These are phyloP conservation scores for Alternaria infectoria DNA, from an alignment of 2,329 filamentous ascomycete genomes.

Conservation along the genomic window DNA sequence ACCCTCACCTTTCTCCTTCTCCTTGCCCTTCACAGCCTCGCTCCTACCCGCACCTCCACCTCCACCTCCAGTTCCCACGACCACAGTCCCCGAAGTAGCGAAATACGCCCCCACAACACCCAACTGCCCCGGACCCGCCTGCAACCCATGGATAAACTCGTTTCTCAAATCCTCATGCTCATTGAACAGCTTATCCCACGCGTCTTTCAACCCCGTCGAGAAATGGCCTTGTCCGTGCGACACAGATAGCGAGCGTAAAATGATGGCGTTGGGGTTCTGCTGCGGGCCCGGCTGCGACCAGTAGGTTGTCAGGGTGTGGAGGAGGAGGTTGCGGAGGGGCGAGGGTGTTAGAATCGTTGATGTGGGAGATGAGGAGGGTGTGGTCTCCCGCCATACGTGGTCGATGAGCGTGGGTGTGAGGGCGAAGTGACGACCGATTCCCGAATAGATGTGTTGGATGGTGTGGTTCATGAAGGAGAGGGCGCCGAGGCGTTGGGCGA, in stretches of 20 bases:
- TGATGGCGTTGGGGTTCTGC: background rate
- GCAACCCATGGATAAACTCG: conserved; percentile 20
- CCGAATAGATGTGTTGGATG: conserved; percentile 12
- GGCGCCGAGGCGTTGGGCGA: conserved; percentile 18
- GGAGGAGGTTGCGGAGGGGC: conserved; percentile 15
- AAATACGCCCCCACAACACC: conserved; percentile 7
- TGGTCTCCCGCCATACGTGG: conserved; percentile 13
- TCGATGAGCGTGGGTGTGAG: conserved; percentile 20
- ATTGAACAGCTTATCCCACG: conserved; percentile 21
- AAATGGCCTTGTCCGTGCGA: background rate
- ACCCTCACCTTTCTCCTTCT: background rate
- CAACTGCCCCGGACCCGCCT: conserved; percentile 2
- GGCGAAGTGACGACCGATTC: conserved; percentile 12
- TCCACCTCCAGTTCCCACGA: background rate
- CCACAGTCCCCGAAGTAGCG: background rate
- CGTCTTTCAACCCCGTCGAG: background rate
- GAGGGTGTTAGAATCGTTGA: background rate
- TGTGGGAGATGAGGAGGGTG: background rate
- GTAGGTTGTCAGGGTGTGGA: conserved; percentile 13
- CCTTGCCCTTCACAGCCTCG: background rate
- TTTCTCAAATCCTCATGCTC: conserved; percentile 11
- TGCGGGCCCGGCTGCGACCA: conserved; percentile 8
- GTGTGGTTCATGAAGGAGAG: conserved; percentile 22
- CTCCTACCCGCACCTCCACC: background rate
- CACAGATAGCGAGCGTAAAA: background rate